These are phyloP conservation scores for Hymenoscyphus albidus DNA, from an alignment of 2,329 filamentous ascomycete species.

Conservation along the genomic window DNA sequence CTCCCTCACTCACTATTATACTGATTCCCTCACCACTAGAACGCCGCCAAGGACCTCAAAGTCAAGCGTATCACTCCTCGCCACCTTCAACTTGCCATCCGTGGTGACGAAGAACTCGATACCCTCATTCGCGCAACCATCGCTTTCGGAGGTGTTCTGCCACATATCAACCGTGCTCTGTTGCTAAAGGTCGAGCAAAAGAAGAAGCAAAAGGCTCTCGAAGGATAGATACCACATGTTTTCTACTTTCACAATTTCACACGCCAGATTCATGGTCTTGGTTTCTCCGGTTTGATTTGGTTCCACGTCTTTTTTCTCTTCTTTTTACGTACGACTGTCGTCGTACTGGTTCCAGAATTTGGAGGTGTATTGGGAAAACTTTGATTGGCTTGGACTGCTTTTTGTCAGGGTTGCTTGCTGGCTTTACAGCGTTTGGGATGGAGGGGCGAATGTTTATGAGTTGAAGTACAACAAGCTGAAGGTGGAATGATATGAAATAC, in stretches of 20 bases:
- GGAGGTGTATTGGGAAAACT: slow-evolving; percentile 25
- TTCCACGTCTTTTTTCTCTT: slow-evolving; percentile 16
- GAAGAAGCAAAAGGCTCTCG: slow-evolving; percentile 70
- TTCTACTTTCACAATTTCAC: slow-evolving; percentile 10
- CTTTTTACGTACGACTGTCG: slow-evolving; percentile 7
- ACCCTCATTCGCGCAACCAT: slow-evolving; percentile 97
- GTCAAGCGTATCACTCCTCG: slow-evolving; percentile 99
- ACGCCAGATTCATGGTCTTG: neutral
- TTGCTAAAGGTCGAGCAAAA: slow-evolving; percentile 96
- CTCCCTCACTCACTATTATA: slow-evolving; percentile 12
- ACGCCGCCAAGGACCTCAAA: slow-evolving; percentile 98
- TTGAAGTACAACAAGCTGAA: slow-evolving; percentile 13
- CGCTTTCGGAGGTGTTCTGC: slow-evolving; percentile 95
- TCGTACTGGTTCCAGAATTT: neutral
- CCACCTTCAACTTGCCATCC: slow-evolving; percentile 95
- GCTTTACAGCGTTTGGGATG: too few relatives aligned
- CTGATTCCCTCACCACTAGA: slow-evolving; percentile 46
- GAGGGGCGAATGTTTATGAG: slow-evolving; percentile 20
- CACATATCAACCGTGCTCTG: slow-evolving; percentile 96
- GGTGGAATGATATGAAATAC: slow-evolving; percentile 14
- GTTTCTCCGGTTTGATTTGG: slow-evolving; percentile 9
- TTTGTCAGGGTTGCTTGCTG: too few relatives aligned
- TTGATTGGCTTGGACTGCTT: slow-evolving; percentile 14
- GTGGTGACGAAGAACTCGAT: slow-evolving; percentile 96
- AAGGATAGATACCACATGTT: slow-evolving; percentile 33